phyloP scores from a whole-genome alignment of 345 rosid genomes.

The Gossypium arboreum region DNA sequence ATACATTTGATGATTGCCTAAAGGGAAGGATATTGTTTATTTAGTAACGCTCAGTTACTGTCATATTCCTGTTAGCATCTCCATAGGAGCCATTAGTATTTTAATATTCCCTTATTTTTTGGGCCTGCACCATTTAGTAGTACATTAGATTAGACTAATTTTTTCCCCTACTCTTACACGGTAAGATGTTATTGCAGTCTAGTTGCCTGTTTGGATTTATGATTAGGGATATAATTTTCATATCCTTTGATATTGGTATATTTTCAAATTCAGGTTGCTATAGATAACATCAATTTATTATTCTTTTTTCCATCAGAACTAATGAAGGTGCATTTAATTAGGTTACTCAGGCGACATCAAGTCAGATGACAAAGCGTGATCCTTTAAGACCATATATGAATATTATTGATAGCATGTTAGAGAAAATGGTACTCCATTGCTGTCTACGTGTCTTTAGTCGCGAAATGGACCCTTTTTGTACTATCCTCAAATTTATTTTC shows the following conservation, averaged over 20 bases:
- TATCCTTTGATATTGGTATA: slow-evolving; percentile 2
- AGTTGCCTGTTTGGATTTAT: not conserved
- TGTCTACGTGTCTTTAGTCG: not conserved
- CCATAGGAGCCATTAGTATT: not conserved
- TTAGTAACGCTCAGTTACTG: not conserved
- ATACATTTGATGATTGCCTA: not conserved
- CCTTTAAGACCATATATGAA: slow-evolving; percentile 76
- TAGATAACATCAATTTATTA: not conserved
- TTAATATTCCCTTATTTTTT: not conserved
- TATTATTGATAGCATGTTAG: slow-evolving; percentile 62
- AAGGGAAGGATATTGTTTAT: not conserved
- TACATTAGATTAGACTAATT: not conserved
- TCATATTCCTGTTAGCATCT: not conserved
- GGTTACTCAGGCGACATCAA: slow-evolving; percentile 86
- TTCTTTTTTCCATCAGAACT: slow-evolving; percentile 6
- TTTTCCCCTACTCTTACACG: not conserved
- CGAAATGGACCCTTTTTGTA: not conserved
- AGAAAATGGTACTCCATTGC: slow-evolving; percentile 44
- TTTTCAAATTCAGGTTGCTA: slow-evolving; percentile 6
- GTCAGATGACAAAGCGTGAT: slow-evolving; percentile 80
- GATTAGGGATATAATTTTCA: not conserved
- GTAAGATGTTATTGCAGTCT: not conserved
- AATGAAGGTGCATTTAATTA: slow-evolving; percentile 19
- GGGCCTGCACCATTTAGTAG: not conserved
- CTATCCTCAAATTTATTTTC: not conserved